phyloP scores from a whole-genome alignment of 257 asterid species.

The Anisodus tanguticus region DNA sequence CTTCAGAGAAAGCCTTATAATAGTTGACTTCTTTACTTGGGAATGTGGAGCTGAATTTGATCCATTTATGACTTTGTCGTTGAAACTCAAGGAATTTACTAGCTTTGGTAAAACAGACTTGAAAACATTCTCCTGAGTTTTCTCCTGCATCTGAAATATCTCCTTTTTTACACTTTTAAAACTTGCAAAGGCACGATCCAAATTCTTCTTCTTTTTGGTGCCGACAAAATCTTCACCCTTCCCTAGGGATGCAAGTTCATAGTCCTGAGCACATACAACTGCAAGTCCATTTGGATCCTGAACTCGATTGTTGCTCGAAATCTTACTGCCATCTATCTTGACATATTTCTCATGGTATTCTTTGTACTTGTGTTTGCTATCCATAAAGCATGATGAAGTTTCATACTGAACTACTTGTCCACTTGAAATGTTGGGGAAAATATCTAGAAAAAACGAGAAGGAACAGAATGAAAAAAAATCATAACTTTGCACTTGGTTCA shows the following conservation, averaged over 20 bases:
- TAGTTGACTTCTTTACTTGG: conserved; percentile 73
- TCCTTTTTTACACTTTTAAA: conserved; percentile 58
- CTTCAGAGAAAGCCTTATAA: conserved; percentile 76
- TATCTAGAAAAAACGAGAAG: conserved; percentile 45
- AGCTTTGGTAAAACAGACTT: conserved; percentile 74
- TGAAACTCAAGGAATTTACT: conserved; percentile 73
- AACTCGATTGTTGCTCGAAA: conserved; percentile 49
- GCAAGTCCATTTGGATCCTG: conserved; percentile 53
- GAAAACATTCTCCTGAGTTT: conserved; percentile 54
- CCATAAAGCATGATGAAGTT: conserved; percentile 62
- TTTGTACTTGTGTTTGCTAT: conserved; percentile 54
- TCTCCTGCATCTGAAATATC: conserved; percentile 53
- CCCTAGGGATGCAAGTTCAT: conserved; percentile 45
- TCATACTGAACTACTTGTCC: conserved; percentile 83
- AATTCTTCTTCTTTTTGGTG: conserved; percentile 51
- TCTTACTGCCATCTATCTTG: conserved; percentile 51
- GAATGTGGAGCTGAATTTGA: conserved; percentile 49
- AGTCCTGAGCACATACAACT: conserved; percentile 46
- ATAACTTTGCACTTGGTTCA: neutral
- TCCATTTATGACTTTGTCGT: conserved; percentile 54
- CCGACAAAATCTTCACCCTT: conserved; percentile 48
- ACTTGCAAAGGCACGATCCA: conserved; percentile 60
- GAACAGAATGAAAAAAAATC: conserved; percentile 6
- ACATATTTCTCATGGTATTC: conserved; percentile 59
- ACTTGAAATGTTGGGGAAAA: conserved; percentile 51